A percentile compares a stretch with the other conserved stretches of the same genome.
Evolutionary conservation across 805 yeast species (phyloP).

Genomic region (Priceomyces medius): DNA sequence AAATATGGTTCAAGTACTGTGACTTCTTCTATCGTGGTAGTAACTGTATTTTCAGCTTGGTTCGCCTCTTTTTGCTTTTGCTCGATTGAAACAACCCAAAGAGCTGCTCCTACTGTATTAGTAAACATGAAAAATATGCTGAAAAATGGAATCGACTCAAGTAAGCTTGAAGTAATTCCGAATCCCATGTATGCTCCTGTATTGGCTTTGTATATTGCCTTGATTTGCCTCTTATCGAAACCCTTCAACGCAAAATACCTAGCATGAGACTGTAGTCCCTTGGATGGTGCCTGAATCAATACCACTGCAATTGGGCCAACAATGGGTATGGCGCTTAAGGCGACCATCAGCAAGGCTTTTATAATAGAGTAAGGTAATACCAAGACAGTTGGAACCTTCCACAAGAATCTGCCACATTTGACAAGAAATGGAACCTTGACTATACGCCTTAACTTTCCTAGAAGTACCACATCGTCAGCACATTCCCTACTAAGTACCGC

Average conservation of each 20-base stretch:
- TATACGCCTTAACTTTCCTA: constrained; percentile 34
- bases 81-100: constrained; percentile 54
- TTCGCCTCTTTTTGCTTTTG: constrained; percentile 12
- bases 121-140: constrained; percentile 57
- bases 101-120: constrained; percentile 60
- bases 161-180: constrained; percentile 50
- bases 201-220: constrained; percentile 33
- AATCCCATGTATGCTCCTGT: constrained; percentile 47
- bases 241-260: constrained; percentile 61
- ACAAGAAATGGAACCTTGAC: constrained; percentile 29
- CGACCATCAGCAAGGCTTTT: constrained; percentile 33
- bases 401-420: constrained; percentile 27
- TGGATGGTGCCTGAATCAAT: constrained; percentile 51
- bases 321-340: constrained; percentile 52
- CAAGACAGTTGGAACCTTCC: constrained; percentile 33
- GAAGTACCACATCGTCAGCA: constrained; percentile 42
- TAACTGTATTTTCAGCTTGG: not conserved
- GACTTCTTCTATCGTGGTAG: not conserved
- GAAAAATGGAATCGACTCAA: constrained; percentile 56
- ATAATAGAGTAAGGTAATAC: constrained; percentile 42
- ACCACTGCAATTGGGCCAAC: constrained; percentile 57
- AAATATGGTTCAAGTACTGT: not conserved
- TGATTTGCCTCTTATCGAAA: constrained; percentile 41
- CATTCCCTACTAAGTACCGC: constrained; percentile 46
- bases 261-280: constrained; percentile 51